Base-by-base conservation (phyloP, 2,329 filamentous ascomycete genomes). In the Fusarium redolens region DNA sequence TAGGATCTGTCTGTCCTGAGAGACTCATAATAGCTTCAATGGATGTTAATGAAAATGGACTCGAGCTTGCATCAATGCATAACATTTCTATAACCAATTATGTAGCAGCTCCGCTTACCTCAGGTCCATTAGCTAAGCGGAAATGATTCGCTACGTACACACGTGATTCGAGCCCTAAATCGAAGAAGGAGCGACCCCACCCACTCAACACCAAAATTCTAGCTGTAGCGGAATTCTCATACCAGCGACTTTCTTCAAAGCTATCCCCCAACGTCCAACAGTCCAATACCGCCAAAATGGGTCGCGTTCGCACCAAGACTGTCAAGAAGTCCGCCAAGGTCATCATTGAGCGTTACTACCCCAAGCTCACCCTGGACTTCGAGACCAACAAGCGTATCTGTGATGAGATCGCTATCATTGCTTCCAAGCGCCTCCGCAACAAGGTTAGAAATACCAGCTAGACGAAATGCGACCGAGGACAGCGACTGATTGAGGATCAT, bases 361-460 rank as follows among this genome's bases (percentile, higher is more conserved):
- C 96, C 84, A 95, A 94, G 88, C 91, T 99, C 85, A 98, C 95
- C 77, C 94, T 98, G 83, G 96, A 99, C 90, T 99, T 99, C 89
- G 96, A 99, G 92, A 97, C 94, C 91, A 98, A 98, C 93, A 98
- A 98, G 93, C 91, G 95, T 82, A 97, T 98, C 83, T 98, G 96
- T 90, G 96, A 98, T 95, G 96, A 99, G 89, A 96, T 99, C 82
- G 96, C 96, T 83, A 97, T 99, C 87, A 99, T 99, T 84, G 94
- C 96, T 80, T 97, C 93, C 81, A 99, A 99, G 94, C 92, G 97
- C 85, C 93, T 99, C 82, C 92, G 96, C 89, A 99, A 99, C 93
- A 99, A 99, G 94, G 94, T 97, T 79, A 83, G 84, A 74, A 79
- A 22, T 62, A 13, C 57, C 61, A 61, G 51, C 40, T 43, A 5